These are phyloP conservation scores for Leccinum rimulosum DNA, from an alignment of 768 basidiomycete species.

Conservation along the genomic window DNA sequence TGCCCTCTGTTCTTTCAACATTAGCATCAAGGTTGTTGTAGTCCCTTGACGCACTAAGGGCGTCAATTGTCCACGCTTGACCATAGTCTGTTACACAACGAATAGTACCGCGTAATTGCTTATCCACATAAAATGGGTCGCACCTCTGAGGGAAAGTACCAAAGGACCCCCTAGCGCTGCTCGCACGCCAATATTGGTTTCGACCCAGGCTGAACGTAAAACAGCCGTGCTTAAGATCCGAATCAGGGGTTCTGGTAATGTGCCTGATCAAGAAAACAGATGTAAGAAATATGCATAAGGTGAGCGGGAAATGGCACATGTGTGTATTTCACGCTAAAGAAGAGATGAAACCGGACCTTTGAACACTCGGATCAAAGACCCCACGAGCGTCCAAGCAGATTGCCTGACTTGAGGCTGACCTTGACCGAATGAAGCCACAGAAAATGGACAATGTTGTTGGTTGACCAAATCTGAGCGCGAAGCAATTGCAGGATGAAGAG, in stretches of 20 bases:
- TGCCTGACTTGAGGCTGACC: constrained; percentile 72
- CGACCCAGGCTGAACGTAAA: constrained; percentile 68
- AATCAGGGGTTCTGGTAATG: constrained; percentile 33
- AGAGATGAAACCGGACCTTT: constrained; percentile 38
- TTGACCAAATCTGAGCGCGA: constrained; percentile 26
- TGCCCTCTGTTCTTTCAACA: constrained; percentile 19
- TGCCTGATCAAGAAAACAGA: constrained; percentile 17
- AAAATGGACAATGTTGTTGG: constrained; percentile 26
- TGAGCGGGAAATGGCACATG: neutral
- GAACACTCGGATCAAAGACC: constrained; percentile 38
- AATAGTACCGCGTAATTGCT: neutral
- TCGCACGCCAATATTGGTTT: constrained; percentile 70
- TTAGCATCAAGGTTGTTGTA: constrained; percentile 31
- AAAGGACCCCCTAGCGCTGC: constrained; percentile 67
- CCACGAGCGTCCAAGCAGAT: constrained; percentile 63
- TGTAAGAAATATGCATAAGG: neutral
- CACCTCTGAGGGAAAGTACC: constrained; percentile 71
- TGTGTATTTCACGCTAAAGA: neutral
- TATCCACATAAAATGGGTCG: neutral
- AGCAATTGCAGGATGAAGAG: constrained; percentile 50
- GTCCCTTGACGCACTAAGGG: constrained; percentile 8
- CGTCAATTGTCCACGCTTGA: constrained; percentile 53
- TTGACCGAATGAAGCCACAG: constrained; percentile 43
- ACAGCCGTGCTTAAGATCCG: constrained; percentile 53
- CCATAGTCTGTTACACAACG: constrained; percentile 50